Conservation (phyloP, 768 basidiomycete species). For the Aureoboletus auriporus region DNA sequence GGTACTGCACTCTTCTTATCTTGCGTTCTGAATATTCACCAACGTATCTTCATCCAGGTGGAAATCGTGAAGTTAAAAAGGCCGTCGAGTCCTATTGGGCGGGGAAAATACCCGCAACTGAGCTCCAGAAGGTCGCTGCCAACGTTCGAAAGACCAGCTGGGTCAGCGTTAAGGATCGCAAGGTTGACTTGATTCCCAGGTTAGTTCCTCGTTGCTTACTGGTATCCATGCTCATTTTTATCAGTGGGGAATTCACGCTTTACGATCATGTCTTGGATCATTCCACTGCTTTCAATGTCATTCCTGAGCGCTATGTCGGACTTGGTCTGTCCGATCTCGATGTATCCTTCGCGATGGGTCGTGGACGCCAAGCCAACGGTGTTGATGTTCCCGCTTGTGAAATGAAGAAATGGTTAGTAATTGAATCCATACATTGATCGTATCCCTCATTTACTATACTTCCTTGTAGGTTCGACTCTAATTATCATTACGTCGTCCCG, state of each 20-base stretch:
- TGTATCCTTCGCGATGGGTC: constrained; percentile 98
- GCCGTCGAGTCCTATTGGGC: constrained; percentile 99
- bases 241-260: constrained; percentile 95
- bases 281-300: constrained; percentile 92
- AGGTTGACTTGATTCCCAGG: constrained; percentile 93
- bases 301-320: constrained; percentile 89
- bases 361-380: constrained; percentile 90
- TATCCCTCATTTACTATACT: constrained; percentile 2
- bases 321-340: constrained; percentile 86
- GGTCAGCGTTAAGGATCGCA: constrained; percentile 77
- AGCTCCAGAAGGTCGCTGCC: constrained; percentile 83
- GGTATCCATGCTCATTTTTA: constrained; percentile 13
- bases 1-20: constrained; percentile 27
- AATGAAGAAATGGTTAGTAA: constrained; percentile 97
- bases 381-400: constrained; percentile 97
- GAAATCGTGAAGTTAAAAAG: constrained; percentile 95
- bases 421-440: background rate
- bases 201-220: constrained; percentile 32
- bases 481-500: constrained; percentile 98
- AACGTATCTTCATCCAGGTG: constrained; percentile 46
- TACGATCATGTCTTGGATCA: constrained; percentile 99
- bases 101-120: constrained; percentile 82
- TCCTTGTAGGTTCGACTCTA: constrained; percentile 83
- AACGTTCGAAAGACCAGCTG: constrained; percentile 87
- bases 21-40: background rate